Conservation (phyloP, 768 basidiomycete species). For the Suillus cothurnatus region DNA sequence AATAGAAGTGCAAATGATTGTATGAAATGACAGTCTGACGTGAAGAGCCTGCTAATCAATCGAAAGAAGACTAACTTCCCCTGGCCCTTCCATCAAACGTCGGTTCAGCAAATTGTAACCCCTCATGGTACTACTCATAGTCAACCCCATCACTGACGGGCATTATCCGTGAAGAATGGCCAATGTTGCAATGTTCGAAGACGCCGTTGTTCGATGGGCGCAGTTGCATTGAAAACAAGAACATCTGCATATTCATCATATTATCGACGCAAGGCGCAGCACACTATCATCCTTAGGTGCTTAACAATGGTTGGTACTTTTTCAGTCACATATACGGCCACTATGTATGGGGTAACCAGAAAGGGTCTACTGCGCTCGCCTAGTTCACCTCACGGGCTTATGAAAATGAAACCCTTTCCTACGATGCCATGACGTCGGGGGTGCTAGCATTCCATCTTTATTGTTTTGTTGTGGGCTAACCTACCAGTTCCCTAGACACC, state of each 20-base stretch:
- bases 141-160: background rate
- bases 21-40: background rate
- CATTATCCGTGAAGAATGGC: background rate
- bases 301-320: background rate
- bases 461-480: background rate
- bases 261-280: slow-evolving; percentile 3
- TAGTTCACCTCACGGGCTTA: background rate
- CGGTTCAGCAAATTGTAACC: no score
- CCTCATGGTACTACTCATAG: background rate
- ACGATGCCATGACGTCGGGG: background rate
- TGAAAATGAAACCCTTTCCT: slow-evolving; percentile 4
- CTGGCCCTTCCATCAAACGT: background rate
- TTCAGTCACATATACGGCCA: background rate
- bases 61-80: background rate
- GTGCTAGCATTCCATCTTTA: background rate
- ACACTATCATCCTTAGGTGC: background rate
- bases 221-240: background rate
- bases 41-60: background rate
- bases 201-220: slow-evolving; percentile 1
- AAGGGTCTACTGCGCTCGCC: background rate
- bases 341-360: slow-evolving; percentile 2
- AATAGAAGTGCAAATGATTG: background rate
- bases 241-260: no score
- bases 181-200: background rate
- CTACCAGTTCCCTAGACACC: background rate